Evolutionary conservation across 2,329 filamentous ascomycete species (phyloP), one percentile per base, ranked within the genome.

Genomic region (Pseudocercospora vitis): DNA sequence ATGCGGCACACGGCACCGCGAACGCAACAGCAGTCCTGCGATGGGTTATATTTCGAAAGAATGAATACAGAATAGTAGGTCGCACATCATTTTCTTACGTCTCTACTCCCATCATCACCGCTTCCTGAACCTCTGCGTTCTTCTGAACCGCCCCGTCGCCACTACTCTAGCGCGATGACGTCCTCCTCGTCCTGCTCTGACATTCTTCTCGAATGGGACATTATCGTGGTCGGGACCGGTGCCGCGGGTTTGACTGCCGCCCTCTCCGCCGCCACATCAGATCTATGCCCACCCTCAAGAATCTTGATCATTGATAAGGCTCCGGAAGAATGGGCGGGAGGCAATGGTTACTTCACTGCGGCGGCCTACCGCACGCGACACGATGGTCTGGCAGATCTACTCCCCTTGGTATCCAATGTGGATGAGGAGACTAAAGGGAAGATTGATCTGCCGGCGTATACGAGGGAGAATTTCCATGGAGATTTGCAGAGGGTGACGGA

Each of bases 261-360:
- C 7, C 73, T 80, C 6, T 78, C 82, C 0, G 82, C 84, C 2
- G 73, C 74, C 1, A 54, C 62, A 11, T 54, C 60, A 9, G 55
- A 50, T 56, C 62, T 71, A 46, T 75, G 77, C 4, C 74, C 51
- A 14, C 28, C 59, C 5, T 57, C 56, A 2, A 46, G 67, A 0
- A 77, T 86, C 3, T 63, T 84, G 0, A 65, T 86, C 11, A 74
- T 87, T 50, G 84, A 87, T 61, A 84, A 82, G 66, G 79, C 78
- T 35, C 82, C 83, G 0, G 63, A 76, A 49, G 68, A 74, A 4
- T 85, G 82, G 79, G 81, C 78, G 0, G 84, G 84, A 9, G 84
- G 84, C 1, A 87, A 87, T 63, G 76, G 77, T 0, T 85, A 79
- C 63, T 87, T 86, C 70, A 86, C 84, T 0, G 84, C 84, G 0